These are phyloP conservation scores for Metschnikowia bowlesiae DNA, from an alignment of 805 yeast species.

Conservation along the genomic window DNA sequence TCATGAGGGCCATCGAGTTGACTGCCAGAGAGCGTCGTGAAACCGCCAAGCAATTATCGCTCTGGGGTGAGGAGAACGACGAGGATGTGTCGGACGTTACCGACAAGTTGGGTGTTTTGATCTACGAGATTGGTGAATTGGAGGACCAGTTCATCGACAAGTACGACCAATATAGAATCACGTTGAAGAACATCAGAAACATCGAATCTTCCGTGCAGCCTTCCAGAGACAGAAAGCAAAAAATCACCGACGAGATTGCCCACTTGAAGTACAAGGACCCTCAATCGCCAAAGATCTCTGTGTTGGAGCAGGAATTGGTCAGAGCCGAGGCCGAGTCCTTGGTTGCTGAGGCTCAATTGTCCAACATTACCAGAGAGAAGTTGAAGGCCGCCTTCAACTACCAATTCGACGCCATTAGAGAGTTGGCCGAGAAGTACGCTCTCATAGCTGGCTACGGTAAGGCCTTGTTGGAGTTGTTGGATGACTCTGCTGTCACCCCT, in stretches of 20 bases:
- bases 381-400: constrained; percentile 95
- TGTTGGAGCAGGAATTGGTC: constrained; percentile 96
- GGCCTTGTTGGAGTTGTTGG: constrained; percentile 91
- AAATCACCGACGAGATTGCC: constrained; percentile 96
- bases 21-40: constrained; percentile 92
- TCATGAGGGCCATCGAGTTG: constrained; percentile 88
- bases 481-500: constrained; percentile 96
- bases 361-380: constrained; percentile 97
- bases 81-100: constrained; percentile 97
- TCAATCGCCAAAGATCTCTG: constrained; percentile 90
- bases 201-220: constrained; percentile 98
- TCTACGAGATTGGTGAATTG: constrained; percentile 94
- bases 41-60: constrained; percentile 93
- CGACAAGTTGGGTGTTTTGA: constrained; percentile 92
- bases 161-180: constrained; percentile 96
- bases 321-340: constrained; percentile 99
- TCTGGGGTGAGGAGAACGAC: constrained; percentile 98
- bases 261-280: constrained; percentile 98
- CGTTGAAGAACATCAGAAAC: constrained; percentile 90
- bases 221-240: constrained; percentile 95
- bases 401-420: constrained; percentile 94
- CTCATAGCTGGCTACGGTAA: constrained; percentile 98
- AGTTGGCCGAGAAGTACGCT: constrained; percentile 92
- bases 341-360: constrained; percentile 98
- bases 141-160: constrained; percentile 98